phyloP scores from a whole-genome alignment of 1,284 basidiomycete species.

The Tetrapyrgos nigripes region DNA sequence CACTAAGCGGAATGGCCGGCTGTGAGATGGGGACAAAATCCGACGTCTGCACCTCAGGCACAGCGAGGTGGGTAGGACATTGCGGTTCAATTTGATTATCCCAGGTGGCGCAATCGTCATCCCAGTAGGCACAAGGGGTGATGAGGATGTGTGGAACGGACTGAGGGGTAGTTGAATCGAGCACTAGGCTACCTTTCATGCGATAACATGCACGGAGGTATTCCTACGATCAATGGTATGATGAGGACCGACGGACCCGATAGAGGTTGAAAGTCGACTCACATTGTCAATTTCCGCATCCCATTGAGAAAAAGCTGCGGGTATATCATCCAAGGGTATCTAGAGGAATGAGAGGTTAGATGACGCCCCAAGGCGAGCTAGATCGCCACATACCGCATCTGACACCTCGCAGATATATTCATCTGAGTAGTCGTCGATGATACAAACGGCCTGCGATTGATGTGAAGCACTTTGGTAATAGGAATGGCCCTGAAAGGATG shows the following conservation, averaged over 20 bases:
- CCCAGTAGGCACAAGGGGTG: conserved; percentile 12
- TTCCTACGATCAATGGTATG: conserved; percentile 1
- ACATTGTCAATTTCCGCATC: conserved; percentile 11
- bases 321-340: neutral
- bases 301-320: neutral
- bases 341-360: no score
- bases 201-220: conserved; percentile 5
- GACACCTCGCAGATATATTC: neutral
- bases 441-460: conserved; percentile 7
- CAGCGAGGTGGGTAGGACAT: conserved; percentile 2
- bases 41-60: conserved; percentile 4
- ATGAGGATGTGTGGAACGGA: conserved; percentile 15
- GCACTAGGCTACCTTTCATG: conserved; percentile 4
- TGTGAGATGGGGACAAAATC: neutral
- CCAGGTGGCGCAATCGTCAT: conserved; percentile 12
- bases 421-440: neutral
- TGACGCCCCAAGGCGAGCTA: no score
- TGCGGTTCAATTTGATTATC: conserved; percentile 8
- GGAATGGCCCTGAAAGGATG: neutral
- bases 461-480: neutral
- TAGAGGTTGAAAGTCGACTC: neutral
- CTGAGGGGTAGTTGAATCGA: conserved; percentile 15
- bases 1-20: neutral
- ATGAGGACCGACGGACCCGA: neutral
- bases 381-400: neutral